These are phyloP conservation scores for Talaromyces borbonicus DNA, from an alignment of 495 filamentous ascomycete species.

Conservation along the genomic window DNA sequence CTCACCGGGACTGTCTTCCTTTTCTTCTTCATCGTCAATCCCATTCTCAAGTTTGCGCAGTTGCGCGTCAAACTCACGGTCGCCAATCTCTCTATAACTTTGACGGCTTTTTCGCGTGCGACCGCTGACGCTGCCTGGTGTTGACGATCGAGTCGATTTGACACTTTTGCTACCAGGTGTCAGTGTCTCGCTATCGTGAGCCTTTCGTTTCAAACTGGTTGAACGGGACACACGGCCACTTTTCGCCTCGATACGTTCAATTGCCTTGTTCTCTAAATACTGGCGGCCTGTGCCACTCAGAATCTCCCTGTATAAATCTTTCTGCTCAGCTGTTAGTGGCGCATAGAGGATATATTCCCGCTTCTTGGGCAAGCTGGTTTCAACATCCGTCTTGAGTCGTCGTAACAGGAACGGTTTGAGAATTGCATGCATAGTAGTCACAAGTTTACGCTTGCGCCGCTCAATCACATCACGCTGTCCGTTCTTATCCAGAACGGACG, in stretches of 20 bases:
- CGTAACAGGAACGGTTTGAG: constrained; percentile 85
- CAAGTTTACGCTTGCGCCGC: constrained; percentile 63
- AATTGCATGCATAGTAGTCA: constrained; percentile 83
- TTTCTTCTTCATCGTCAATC: constrained; percentile 45
- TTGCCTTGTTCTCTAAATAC: constrained; percentile 76
- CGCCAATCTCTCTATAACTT: constrained; percentile 67
- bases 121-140: constrained; percentile 46
- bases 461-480: constrained; percentile 50
- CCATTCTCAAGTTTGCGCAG: constrained; percentile 50
- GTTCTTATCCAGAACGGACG: constrained; percentile 64
- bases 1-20: constrained; percentile 35
- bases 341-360: constrained; percentile 92
- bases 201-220: constrained; percentile 46
- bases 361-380: constrained; percentile 83
- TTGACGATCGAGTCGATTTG: constrained; percentile 62
- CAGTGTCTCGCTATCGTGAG: constrained; percentile 25
- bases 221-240: constrained; percentile 21
- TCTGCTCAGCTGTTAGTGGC: constrained; percentile 76
- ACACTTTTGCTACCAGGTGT: constrained; percentile 55
- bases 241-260: constrained; percentile 48
- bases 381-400: constrained; percentile 87
- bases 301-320: constrained; percentile 82
- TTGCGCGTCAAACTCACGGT: constrained; percentile 62
- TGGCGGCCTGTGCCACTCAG: constrained; percentile 66
- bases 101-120: constrained; percentile 35